Conservation (phyloP, 805 yeast genomes). For the Metschnikowia kofuensis region DNA sequence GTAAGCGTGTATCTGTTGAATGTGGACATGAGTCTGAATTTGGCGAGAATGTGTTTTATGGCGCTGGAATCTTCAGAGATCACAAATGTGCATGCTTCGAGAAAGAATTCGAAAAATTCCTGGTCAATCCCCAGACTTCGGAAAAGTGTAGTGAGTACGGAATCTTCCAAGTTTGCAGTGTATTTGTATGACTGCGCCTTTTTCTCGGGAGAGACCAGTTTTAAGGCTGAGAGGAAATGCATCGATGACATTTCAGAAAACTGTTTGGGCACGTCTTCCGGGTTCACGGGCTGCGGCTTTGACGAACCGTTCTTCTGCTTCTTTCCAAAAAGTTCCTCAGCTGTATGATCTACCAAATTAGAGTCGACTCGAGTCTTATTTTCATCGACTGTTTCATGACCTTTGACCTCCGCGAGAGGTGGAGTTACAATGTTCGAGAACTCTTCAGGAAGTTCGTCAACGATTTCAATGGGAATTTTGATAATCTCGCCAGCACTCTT, state of each 20-base stretch:
- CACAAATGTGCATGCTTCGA: constrained; percentile 37
- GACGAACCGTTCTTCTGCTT: background rate
- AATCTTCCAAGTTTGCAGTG: constrained; percentile 28
- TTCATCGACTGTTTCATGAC: no score
- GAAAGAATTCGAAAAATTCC: constrained; percentile 44
- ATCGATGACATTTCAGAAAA: constrained; percentile 24
- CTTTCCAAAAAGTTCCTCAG: constrained; percentile 13
- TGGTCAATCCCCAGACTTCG: constrained; percentile 47
- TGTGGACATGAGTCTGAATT: constrained; percentile 10
- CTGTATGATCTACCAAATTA: constrained; percentile 1
- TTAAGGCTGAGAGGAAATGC: constrained; percentile 25
- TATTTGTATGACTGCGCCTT: constrained; percentile 34
- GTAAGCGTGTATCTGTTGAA: constrained; percentile 31
- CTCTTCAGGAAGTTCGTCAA: constrained; percentile 41
- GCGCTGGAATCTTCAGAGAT: background rate
- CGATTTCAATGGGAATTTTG: constrained; percentile 38
- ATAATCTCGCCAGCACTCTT: background rate
- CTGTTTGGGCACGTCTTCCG: background rate
- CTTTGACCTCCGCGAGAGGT: background rate
- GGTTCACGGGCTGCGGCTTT: background rate
- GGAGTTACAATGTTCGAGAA: constrained; percentile 7
- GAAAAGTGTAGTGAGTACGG: constrained; percentile 31
- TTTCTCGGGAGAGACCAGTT: constrained; percentile 23
- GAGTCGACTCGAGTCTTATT: background rate
- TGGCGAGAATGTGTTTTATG: constrained; percentile 9